phyloP scores from a whole-genome alignment of 169 alveolate species.

The Plasmodium cynomolgi region DNA sequence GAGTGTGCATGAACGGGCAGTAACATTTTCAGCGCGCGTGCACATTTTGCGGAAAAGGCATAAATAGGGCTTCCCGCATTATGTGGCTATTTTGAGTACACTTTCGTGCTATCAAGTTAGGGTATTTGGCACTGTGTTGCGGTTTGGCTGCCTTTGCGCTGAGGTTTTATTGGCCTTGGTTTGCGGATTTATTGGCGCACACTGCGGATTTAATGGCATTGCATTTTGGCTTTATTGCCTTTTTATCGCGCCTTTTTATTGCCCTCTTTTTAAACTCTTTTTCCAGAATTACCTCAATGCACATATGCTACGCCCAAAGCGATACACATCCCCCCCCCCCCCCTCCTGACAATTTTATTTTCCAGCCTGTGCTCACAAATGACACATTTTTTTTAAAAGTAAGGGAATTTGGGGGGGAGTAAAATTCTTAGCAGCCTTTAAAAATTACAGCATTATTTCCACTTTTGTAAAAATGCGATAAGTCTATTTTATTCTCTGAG shows the following conservation, averaged over 20 bases:
- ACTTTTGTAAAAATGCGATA: neutral
- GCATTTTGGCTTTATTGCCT: neutral
- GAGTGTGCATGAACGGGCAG: slow-evolving; percentile 67
- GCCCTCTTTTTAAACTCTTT: neutral
- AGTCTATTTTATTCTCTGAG: neutral
- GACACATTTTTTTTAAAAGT: neutral
- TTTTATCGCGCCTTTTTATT: neutral
- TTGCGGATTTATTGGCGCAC: neutral
- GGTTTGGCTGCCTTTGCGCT: neutral
- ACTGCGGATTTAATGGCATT: neutral
- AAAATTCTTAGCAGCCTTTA: neutral
- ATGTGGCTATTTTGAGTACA: slow-evolving; percentile 15
- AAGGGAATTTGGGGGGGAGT: neutral
- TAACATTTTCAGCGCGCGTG: neutral
- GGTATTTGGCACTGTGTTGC: neutral
- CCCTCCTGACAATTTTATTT: neutral
- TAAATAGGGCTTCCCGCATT: neutral
- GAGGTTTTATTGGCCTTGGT: neutral
- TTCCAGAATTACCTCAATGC: slow-evolving; percentile 3
- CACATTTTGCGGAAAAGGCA: neutral
- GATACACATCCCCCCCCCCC: neutral
- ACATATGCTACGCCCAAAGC: neutral
- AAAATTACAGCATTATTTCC: neutral
- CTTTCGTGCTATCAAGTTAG: neutral
- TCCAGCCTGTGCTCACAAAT: neutral